Base-by-base conservation (phyloP, 352 stramenopile genomes). In the Aphanomyces euteiches region DNA sequence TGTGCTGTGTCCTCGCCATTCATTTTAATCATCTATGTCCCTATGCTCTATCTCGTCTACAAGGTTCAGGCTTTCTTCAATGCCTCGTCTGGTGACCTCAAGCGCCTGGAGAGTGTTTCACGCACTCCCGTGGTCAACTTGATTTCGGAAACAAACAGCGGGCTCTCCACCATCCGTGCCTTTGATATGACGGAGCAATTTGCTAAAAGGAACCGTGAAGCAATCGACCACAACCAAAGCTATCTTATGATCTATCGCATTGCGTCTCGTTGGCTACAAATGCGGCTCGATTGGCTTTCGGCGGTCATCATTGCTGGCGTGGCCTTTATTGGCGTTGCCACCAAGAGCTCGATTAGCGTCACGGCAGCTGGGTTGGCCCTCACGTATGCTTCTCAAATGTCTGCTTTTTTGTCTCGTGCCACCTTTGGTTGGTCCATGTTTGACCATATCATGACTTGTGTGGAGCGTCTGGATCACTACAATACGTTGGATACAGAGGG, bases 201-300 rank as follows among this genome's bases (percentile, higher is more conserved):
- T 34, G 10, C 28, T 38, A 67, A 3, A 67, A 69, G 13, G 75
- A 90, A 73, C 77, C 77, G 8, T 19, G 54, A 4, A 78, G 85
- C 43, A 77, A 5, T 93, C 3, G 84, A 91, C 48, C 74, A 76
- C 36, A 89, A 92, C 75, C 79, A 89, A 68, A 80, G 83, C 38
- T 84, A 80, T 17, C 91, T 88, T 64, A 91, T 92, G 28, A 65
- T 92, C 2, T 58, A 47, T 21, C 37, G 53, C 39, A 45, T 54
- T 19, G 88, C 96, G 36, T 98, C 98, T 71, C 96, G 95, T 47
- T 99, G 96, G 96, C 78, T 99, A 5, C 93, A 89, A 5, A 82
- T 99, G 53, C 86, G 97, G 7, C 47, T 70, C 13, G 64, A 70
- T 50, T 70, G 64, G 64, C 36, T 70, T 40, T 34, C 36, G 36